These are phyloP conservation scores for Mitosporidium daphniae DNA, from an alignment of 371 early-diverging fungal species.

Conservation along the genomic window DNA sequence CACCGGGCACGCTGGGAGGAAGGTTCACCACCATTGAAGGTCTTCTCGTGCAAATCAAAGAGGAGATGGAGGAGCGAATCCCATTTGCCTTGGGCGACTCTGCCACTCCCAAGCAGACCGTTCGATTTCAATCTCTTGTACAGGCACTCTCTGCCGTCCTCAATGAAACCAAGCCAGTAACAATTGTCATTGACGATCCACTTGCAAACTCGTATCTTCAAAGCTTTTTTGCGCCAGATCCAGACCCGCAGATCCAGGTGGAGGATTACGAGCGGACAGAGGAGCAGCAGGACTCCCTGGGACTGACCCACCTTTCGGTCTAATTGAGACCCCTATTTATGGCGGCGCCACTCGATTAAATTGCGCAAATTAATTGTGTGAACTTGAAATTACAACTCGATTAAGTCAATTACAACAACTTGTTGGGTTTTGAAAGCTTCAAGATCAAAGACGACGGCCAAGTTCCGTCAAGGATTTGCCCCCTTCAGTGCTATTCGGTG, in stretches of 20 bases:
- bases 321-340: too few relatives aligned
- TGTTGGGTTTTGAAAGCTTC: too few relatives aligned
- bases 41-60: constrained; percentile 38
- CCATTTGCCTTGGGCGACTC: constrained; percentile 38
- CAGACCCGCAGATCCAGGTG: constrained; percentile 52
- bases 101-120: constrained; percentile 12
- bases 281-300: constrained; percentile 41
- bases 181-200: constrained; percentile 56
- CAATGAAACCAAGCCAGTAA: constrained; percentile 12
- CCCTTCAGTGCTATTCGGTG: too few relatives aligned
- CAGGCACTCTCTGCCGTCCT: constrained; percentile 16
- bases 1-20: constrained; percentile 66
- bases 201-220: constrained; percentile 22
- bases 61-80: constrained; percentile 25
- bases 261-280: constrained; percentile 43
- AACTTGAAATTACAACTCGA: too few relatives aligned
- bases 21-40: constrained; percentile 79
- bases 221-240: constrained; percentile 59
- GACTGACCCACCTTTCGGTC: too few relatives aligned
- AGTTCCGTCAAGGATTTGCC: too few relatives aligned
- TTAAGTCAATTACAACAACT: too few relatives aligned
- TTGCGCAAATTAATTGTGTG: too few relatives aligned
- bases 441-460: too few relatives aligned
- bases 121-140: constrained; percentile 21
- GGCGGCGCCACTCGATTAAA: too few relatives aligned